These are phyloP conservation scores for Zea luxurians DNA, from an alignment of 176 grass and related monocot species.

Conservation along the genomic window DNA sequence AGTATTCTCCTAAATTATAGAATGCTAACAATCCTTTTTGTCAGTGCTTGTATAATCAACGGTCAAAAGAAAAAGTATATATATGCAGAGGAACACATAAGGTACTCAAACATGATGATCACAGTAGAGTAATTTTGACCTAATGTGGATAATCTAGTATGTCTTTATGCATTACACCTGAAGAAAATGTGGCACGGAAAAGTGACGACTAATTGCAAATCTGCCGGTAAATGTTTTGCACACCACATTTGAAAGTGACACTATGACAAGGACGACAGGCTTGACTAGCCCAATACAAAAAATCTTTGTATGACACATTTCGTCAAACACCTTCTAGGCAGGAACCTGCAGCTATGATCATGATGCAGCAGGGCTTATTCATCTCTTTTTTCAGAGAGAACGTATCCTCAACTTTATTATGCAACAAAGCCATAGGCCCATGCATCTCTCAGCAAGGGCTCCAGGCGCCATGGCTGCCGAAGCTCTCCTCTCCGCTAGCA, in stretches of 20 bases:
- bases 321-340: conserved; percentile 3
- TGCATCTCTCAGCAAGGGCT: not conserved
- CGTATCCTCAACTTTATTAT: too few species aligned
- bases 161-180: not conserved
- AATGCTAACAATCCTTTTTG: not conserved
- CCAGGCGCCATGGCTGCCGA: too few species aligned
- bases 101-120: not conserved
- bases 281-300: not conserved
- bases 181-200: not conserved
- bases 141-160: not conserved
- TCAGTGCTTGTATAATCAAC: not conserved
- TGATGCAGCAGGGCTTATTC: not conserved
- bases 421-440: too few species aligned
- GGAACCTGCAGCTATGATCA: not conserved
- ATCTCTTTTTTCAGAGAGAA: not conserved
- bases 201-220: not conserved
- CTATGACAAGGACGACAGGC: not conserved
- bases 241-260: not conserved
- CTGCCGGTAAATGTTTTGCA: not conserved
- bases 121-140: not conserved
- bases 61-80: not conserved
- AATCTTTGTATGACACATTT: not conserved
- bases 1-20: not conserved
- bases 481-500: too few species aligned
- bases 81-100: not conserved